A percentile compares a stretch with the other conserved stretches of the same genome.
These are phyloP conservation scores for Chaetoceros tenuissimus DNA, from an alignment of 108 stramenopile genomes.

Conservation along the genomic window DNA sequence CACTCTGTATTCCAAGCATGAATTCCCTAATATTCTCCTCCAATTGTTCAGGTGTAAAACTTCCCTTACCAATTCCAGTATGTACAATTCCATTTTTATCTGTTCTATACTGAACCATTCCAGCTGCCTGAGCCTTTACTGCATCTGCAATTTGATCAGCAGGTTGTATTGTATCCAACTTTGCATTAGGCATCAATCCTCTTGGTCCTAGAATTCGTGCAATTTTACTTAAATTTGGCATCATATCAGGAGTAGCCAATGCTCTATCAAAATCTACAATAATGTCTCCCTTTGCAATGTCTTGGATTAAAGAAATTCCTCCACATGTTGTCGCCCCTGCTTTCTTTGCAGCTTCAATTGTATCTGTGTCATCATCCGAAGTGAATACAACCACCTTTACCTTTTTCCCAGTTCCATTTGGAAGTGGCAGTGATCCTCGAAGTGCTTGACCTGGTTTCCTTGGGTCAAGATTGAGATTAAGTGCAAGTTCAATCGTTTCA, in stretches of 20 bases:
- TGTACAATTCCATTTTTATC: conserved; percentile 85
- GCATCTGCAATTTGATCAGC: conserved; percentile 26
- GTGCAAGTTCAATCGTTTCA: conserved; percentile 82
- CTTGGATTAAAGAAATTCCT: conserved; percentile 71
- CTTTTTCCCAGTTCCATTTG: conserved; percentile 87
- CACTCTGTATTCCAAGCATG: conserved; percentile 52
- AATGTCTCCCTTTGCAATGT: conserved; percentile 56
- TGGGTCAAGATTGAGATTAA: conserved; percentile 89
- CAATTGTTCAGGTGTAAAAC: conserved; percentile 50
- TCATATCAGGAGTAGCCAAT: conserved; percentile 82
- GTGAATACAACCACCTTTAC: conserved; percentile 89
- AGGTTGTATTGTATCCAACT: conserved; percentile 81
- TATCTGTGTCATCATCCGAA: conserved; percentile 26
- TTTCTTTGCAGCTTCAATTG: conserved; percentile 52
- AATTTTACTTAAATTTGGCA: conserved; percentile 65
- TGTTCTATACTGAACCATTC: conserved; percentile 75
- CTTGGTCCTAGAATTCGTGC: conserved; percentile 90
- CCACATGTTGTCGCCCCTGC: conserved; percentile 81
- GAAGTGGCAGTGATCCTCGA: conserved; percentile 77
- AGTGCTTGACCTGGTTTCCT: conserved; percentile 90
- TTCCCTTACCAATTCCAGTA: conserved; percentile 82
- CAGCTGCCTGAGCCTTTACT: conserved; percentile 49
- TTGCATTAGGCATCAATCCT: conserved; percentile 95
- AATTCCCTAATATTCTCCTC: conserved; percentile 62
- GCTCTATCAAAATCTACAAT: conserved; percentile 61